A percentile compares a stretch with the other conserved stretches of the same genome.
Evolutionary conservation across 805 yeast species (phyloP).

Genomic region (Ogataea dorogensis): DNA sequence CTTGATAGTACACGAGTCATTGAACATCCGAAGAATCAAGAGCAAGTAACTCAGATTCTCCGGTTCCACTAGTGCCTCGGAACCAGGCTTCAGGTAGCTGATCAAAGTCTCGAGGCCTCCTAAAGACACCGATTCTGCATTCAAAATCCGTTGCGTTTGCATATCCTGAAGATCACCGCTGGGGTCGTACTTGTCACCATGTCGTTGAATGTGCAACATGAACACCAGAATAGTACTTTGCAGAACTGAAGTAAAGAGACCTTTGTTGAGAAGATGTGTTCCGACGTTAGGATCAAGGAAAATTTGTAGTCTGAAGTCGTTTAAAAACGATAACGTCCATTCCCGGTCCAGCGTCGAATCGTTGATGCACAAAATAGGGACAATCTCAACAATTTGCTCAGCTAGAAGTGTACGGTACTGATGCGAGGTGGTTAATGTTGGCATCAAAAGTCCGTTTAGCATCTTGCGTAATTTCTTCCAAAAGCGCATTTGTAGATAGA

Average conservation of each 20-base stretch:
- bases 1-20: constrained; percentile 53
- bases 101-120: constrained; percentile 25
- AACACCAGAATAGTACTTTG: constrained; percentile 29
- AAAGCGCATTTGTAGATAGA: constrained; percentile 59
- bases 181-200: constrained; percentile 14
- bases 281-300: constrained; percentile 35
- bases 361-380: constrained; percentile 48
- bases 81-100: constrained; percentile 28
- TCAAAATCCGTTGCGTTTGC: constrained; percentile 13
- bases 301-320: constrained; percentile 32
- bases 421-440: constrained; percentile 53
- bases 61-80: constrained; percentile 19
- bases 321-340: constrained; percentile 38
- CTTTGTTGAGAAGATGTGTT: constrained; percentile 39
- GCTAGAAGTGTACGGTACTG: constrained; percentile 48
- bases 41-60: constrained; percentile 39
- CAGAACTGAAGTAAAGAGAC: constrained; percentile 42
- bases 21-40: constrained; percentile 51
- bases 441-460: constrained; percentile 49
- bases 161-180: constrained; percentile 9
- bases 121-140: constrained; percentile 15
- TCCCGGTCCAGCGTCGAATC: constrained; percentile 49
- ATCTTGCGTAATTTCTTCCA: constrained; percentile 50
- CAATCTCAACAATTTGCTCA: constrained; percentile 52
- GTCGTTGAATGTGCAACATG: constrained; percentile 4